These are phyloP conservation scores for Fusarium robinianum DNA, from an alignment of 2,329 filamentous ascomycete species.

Conservation along the genomic window DNA sequence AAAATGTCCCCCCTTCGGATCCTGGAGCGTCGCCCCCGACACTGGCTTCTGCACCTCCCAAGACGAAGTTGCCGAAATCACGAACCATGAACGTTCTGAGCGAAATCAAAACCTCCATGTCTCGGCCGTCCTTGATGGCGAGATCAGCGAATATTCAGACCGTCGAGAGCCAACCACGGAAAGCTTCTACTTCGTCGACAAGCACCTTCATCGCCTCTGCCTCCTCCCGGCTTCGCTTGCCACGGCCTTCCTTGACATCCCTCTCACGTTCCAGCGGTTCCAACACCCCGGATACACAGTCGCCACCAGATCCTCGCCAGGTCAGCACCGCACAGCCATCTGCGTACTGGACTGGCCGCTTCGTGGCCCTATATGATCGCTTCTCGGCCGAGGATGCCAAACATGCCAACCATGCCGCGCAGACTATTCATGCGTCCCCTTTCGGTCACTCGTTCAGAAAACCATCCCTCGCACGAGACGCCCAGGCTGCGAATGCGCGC, in stretches of 20 bases:
- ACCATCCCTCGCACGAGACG: constrained; percentile 21
- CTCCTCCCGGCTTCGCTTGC: constrained; percentile 27
- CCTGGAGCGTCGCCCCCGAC: constrained; percentile 2
- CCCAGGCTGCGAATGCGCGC: constrained; percentile 22
- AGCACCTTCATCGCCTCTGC: constrained; percentile 20
- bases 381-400: constrained; percentile 36
- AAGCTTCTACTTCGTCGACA: constrained; percentile 28
- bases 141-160: constrained; percentile 21
- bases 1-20: constrained; percentile 33
- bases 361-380: constrained; percentile 59
- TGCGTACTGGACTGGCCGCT: constrained; percentile 66
- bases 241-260: constrained; percentile 25
- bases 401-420: constrained; percentile 2
- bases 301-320: constrained; percentile 32
- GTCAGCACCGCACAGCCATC: constrained; percentile 51
- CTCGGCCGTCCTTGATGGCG: constrained; percentile 38
- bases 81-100: constrained; percentile 51
- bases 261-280: constrained; percentile 24
- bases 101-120: constrained; percentile 51
- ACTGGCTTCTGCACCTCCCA: constrained; percentile 1
- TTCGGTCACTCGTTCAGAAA: neutral
- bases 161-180: constrained; percentile 19
- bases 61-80: constrained; percentile 48
- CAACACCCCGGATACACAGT: constrained; percentile 18
- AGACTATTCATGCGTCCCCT: too few species aligned